Conservation (phyloP, 495 filamentous ascomycete species). For the Annulohypoxylon nitens region DNA sequence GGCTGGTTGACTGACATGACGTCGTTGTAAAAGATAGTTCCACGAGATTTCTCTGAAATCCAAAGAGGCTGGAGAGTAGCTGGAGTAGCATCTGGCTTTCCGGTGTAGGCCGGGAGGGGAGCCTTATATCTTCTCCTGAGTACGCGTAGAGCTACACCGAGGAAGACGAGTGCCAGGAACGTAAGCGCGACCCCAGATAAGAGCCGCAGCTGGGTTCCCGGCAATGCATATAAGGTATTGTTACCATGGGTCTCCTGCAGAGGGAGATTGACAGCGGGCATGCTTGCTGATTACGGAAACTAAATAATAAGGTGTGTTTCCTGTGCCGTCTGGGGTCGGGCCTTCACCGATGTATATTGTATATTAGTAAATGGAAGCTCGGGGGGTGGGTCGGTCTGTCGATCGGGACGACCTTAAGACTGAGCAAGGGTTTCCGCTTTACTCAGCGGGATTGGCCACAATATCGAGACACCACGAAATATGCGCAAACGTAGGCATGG, state of each 20-base stretch:
- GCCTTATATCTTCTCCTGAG: constrained; percentile 47
- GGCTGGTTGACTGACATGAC: constrained; percentile 48
- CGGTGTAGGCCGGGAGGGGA: constrained; percentile 16
- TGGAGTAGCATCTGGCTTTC: constrained; percentile 12
- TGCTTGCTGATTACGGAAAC: constrained; percentile 54
- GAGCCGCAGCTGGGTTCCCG: constrained; percentile 43
- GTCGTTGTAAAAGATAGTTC: constrained; percentile 30
- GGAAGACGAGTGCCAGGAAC: constrained; percentile 47
- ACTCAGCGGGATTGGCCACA: constrained; percentile 36
- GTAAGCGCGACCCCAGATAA: constrained; percentile 48
- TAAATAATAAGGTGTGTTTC: constrained; percentile 41
- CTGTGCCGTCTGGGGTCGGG: constrained; percentile 47
- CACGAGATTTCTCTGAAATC: constrained; percentile 46
- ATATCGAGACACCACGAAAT: constrained; percentile 31
- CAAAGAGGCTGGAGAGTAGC: constrained; percentile 28
- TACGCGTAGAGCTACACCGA: constrained; percentile 42
- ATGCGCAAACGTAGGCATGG: constrained; percentile 24
- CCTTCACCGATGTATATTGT: constrained; percentile 48
- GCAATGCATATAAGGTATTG: constrained; percentile 49
- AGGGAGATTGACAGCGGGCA: constrained; percentile 58
- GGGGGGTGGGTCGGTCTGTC: constrained; percentile 44
- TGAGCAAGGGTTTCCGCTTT: constrained; percentile 38
- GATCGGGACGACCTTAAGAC: constrained; percentile 45
- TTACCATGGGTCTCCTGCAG: constrained; percentile 53
- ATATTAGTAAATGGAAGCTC: constrained; percentile 42